Base-by-base conservation (phyloP, 192 early-diverging fungal species). In the Gryganskiella cystojenkinii region DNA sequence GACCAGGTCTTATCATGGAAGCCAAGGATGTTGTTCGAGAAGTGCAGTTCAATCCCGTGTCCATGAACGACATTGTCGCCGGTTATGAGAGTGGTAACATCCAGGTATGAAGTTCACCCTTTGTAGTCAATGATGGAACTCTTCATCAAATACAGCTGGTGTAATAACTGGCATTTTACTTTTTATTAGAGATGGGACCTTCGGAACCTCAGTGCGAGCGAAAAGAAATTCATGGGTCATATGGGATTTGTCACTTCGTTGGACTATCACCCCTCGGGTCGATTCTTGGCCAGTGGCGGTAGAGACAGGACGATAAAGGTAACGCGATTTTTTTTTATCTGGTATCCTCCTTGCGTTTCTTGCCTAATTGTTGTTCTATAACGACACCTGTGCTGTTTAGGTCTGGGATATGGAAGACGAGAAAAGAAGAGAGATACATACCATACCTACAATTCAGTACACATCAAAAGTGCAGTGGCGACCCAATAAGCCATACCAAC, bases 11-110 rank as follows among this genome's bases (percentile, higher is more conserved):
- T n/a, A 79, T 85, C 11, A 92, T 95, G 79, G 90, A 93, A 54
- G 90, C 92, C 33, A 91, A 88, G 49, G 93, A 95, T 42, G 82
- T 83, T 67, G 94, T 94, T 20, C 73, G 94, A 35, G 94, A 95
- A 70, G 88, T 92, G 0, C 91, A 93, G 52, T 95, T 95, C 70
- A 89, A 86, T 72, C 90, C 91, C 1, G 58, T 83, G 4, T 75
- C 74, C 49, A 51, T 68, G 24, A 75, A 71, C 63, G 91, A 94
- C 61, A 92, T 95, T 69, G 90, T 85, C 19, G 91, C 94, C 28
- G 94, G 89, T 0, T 94, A 94, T 70, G 94, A 95, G 33, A 95
- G 89, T 59, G 94, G 94, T 20, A 87, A 78, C 13, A 82, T 92
- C 30, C 91, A 92, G 82, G 91, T 90, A 84, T 33, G 25, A 37